These are phyloP conservation scores for Aspergillus egyptiacus DNA, from an alignment of 495 filamentous ascomycete species.

Conservation along the genomic window DNA sequence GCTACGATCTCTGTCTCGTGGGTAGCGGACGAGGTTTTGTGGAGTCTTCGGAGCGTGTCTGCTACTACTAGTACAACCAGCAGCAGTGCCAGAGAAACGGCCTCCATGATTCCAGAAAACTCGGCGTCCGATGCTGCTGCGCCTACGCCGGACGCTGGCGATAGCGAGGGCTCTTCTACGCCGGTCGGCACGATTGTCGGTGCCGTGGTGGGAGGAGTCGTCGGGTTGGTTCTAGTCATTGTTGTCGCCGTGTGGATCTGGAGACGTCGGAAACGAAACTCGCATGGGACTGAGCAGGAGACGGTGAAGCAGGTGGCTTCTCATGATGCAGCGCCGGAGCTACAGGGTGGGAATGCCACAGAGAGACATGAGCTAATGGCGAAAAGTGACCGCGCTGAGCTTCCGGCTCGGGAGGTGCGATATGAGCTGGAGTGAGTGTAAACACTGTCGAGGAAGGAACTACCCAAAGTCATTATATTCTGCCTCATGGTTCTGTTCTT, in stretches of 20 bases:
- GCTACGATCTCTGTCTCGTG: conserved; percentile 2
- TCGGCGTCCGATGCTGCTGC: background rate
- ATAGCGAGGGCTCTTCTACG: background rate
- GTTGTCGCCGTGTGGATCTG: background rate
- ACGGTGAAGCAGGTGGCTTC: background rate
- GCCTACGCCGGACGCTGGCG: background rate
- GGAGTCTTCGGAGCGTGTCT: background rate
- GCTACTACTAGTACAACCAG: background rate
- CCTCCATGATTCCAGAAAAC: background rate
- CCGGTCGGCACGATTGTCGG: conserved; percentile 1
- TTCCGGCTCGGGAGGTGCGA: background rate
- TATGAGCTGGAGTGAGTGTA: conserved; percentile 5
- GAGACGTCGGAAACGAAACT: background rate
- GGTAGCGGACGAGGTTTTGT: background rate
- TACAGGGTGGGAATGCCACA: background rate
- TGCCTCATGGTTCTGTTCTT: too few species aligned
- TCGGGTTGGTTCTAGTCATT: background rate
- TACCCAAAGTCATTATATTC: too few species aligned
- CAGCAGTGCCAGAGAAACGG: background rate
- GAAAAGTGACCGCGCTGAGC: background rate
- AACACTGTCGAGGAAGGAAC: too few species aligned
- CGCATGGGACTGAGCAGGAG: background rate
- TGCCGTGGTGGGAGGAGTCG: conserved; percentile 3
- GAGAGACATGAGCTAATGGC: background rate
- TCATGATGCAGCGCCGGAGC: background rate